Evolutionary conservation across 176 grass and related monocot species (phyloP).

Genomic region (Tillandsia fasciculata): DNA sequence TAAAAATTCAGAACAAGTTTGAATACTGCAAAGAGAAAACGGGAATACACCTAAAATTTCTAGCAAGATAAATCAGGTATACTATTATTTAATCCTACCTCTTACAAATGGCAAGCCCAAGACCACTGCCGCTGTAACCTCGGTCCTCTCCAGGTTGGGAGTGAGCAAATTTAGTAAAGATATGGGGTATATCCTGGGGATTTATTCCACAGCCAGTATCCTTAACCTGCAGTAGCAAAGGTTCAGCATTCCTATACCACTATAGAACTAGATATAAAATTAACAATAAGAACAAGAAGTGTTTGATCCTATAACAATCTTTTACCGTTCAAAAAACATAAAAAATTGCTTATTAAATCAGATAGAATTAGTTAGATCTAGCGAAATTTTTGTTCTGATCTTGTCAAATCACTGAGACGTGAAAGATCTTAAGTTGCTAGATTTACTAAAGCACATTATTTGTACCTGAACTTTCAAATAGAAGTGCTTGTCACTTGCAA

Average conservation of each 20-base stretch:
- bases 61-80: not conserved
- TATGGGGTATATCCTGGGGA: slow-evolving; percentile 69
- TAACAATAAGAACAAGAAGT: not conserved
- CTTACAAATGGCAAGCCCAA: slow-evolving; percentile 34
- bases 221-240: slow-evolving; percentile 47
- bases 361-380: not conserved
- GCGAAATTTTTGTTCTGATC: not conserved
- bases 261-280: not conserved
- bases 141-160: slow-evolving; percentile 43
- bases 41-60: not conserved
- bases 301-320: too few relatives aligned
- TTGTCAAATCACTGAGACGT: not conserved
- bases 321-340: too few relatives aligned
- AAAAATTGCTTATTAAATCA: too few relatives aligned
- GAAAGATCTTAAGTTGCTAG: not conserved
- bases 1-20: not conserved
- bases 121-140: slow-evolving; percentile 56
- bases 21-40: not conserved
- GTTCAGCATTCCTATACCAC: not conserved
- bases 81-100: slow-evolving; percentile 29
- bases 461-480: slow-evolving; percentile 90
- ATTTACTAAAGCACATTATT: not conserved
- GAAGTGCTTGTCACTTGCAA: slow-evolving; percentile 62
- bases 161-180: slow-evolving; percentile 88
- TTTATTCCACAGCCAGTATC: slow-evolving; percentile 95